A percentile compares a stretch with the other conserved stretches of the same genome.
These are phyloP conservation scores for Viola odorata DNA, from an alignment of 345 rosid species.

Conservation along the genomic window DNA sequence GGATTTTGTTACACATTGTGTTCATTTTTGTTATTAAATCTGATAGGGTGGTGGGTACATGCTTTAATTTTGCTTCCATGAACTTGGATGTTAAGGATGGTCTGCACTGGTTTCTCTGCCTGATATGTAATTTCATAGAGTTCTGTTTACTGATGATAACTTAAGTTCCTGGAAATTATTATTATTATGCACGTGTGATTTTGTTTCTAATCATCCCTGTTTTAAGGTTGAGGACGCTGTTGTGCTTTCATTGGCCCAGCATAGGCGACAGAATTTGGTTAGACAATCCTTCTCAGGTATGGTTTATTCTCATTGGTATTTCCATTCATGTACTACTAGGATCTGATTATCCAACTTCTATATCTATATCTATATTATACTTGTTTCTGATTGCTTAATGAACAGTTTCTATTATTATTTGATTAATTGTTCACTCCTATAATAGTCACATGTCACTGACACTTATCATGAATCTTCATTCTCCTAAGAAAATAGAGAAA, in stretches of 20 bases:
- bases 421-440: too few species aligned
- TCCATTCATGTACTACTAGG: background rate
- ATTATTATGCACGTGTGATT: background rate
- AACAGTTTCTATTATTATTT: too few species aligned
- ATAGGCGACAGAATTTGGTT: conserved; percentile 52
- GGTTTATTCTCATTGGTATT: background rate
- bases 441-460: too few species aligned
- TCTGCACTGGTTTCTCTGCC: background rate
- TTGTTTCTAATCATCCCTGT: conserved; percentile 4
- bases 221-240: conserved; percentile 91
- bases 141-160: background rate
- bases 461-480: too few species aligned
- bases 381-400: too few species aligned
- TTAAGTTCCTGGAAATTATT: background rate
- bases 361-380: background rate
- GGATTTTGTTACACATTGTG: too few species aligned
- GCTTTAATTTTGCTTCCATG: background rate
- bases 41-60: too few species aligned
- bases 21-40: too few species aligned
- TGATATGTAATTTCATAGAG: background rate
- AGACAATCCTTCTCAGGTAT: conserved; percentile 47
- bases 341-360: background rate
- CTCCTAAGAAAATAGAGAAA: background rate
- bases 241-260: conserved; percentile 56
- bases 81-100: background rate